Evolutionary conservation across 495 filamentous ascomycete genomes (phyloP).

Genomic region (Saxispiralis lemnorum): DNA sequence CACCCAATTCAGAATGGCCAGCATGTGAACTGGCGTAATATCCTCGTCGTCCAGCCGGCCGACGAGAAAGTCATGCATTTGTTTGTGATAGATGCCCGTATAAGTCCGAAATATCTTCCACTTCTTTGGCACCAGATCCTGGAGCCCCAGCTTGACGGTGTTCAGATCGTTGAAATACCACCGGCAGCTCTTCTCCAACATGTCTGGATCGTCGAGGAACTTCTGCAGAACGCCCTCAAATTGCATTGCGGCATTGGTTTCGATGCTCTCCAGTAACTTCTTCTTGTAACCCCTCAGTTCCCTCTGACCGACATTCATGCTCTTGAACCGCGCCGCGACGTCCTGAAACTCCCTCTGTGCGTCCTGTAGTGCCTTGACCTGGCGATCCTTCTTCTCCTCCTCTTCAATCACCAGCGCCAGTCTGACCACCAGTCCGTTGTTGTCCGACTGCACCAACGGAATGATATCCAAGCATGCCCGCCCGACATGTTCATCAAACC

Average conservation of each 20-base stretch:
- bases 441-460: slow-evolving; percentile 63
- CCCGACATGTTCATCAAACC: slow-evolving; percentile 90
- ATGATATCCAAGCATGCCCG: slow-evolving; percentile 79
- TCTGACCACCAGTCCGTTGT: slow-evolving; percentile 73
- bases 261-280: slow-evolving; percentile 70
- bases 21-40: slow-evolving; percentile 56
- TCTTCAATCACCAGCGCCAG: slow-evolving; percentile 83
- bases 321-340: slow-evolving; percentile 80
- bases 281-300: slow-evolving; percentile 91
- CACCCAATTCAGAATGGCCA: slow-evolving; percentile 84
- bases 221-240: slow-evolving; percentile 55
- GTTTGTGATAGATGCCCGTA: slow-evolving; percentile 68
- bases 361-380: slow-evolving; percentile 76
- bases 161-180: slow-evolving; percentile 98
- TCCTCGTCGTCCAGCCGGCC: slow-evolving; percentile 64
- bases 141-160: slow-evolving; percentile 78
- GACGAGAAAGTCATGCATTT: slow-evolving; percentile 88
- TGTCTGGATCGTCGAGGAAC: slow-evolving; percentile 69
- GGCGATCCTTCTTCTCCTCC: slow-evolving; percentile 88
- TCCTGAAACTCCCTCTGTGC: slow-evolving; percentile 90
- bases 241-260: slow-evolving; percentile 50
- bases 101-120: slow-evolving; percentile 94
- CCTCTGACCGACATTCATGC: slow-evolving; percentile 79
- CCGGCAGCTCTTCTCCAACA: slow-evolving; percentile 62
- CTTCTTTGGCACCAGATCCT: slow-evolving; percentile 77